Base-by-base conservation (phyloP, 148 eudicot species). In the Camellia lanceoleosa region DNA sequence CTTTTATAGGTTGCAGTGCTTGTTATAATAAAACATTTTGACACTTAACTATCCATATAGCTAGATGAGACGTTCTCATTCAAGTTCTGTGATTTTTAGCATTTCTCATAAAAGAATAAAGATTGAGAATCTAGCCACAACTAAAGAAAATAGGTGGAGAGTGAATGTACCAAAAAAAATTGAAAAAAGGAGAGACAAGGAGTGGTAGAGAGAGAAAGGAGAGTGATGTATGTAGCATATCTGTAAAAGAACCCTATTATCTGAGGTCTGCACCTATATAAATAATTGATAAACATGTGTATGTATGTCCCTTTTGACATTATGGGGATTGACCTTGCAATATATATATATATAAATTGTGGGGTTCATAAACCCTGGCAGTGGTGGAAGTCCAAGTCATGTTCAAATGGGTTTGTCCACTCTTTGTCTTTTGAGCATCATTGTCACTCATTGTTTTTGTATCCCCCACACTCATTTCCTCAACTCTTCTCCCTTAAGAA, bases 351-450 rank as follows among this genome's bases (percentile, higher is more conserved):
- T 30, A 30, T 30, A 30, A 30, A 30, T 67, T 52, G 63, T 52
- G 80, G 80, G 74, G 73, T 16, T 42, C 18, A 61, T 19, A 19
- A 14, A 15, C 18, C 49, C 65, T n/a, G 56, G 56, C 51, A 77
- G 10, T 41, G 74, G 73, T 78, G 80, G 80, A 78, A 42, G 68
- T 78, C 80, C 80, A 78, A 78, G 80, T 78, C 80, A 78, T 42
- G 9, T 68, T 70, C 73, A 78, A 78, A 51, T 68, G 80, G 64
- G 72, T 66, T 68, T 78, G 80, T 78, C 80, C 76, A 73, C 63
- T 38, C 76, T 3, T 38, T 73, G 63, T 55, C 63, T 68, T 67
- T 41, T 23, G 52, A 30, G 56, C 61, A 65, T 66, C 59, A 66
- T 77, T 77, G 59, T 77, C 79, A 77, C 72, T 78, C 73, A 78